A percentile compares a stretch with the other conserved stretches of the same genome.
phyloP scores from a whole-genome alignment of 352 stramenopile species.

The Hyaloperonospora brassicae region DNA sequence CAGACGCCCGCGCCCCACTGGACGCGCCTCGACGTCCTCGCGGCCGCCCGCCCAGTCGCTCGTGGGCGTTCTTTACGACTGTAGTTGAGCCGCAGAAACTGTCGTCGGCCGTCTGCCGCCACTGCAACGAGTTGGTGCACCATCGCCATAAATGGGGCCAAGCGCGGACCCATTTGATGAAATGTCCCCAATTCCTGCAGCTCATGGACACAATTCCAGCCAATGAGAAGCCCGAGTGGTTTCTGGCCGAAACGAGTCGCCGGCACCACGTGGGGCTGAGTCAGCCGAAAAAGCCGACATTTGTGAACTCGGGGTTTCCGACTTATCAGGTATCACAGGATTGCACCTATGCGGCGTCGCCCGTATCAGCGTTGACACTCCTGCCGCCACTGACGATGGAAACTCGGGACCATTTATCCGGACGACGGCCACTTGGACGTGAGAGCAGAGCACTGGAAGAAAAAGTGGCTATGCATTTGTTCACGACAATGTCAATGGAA shows the following conservation, averaged over 20 bases:
- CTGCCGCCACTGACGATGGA: slow-evolving; percentile 2
- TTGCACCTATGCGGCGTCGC: too few species aligned
- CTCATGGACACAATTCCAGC: slow-evolving; percentile 25
- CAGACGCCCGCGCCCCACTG: too few species aligned
- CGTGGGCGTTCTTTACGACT: slow-evolving; percentile 53
- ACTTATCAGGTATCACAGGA: too few species aligned
- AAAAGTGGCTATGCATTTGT: slow-evolving; percentile 31
- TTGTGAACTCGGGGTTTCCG: too few species aligned
- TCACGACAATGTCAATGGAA: slow-evolving; percentile 20
- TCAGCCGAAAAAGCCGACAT: neutral
- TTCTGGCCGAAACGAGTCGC: slow-evolving; percentile 32
- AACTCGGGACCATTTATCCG: slow-evolving; percentile 2
- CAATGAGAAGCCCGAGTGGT: slow-evolving; percentile 44
- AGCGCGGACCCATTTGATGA: slow-evolving; percentile 48
- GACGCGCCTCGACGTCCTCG: slow-evolving; percentile 16
- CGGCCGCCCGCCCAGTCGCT: slow-evolving; percentile 36
- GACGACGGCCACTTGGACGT: neutral
- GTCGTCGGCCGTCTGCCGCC: slow-evolving; percentile 34
- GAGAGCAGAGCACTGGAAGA: slow-evolving; percentile 18
- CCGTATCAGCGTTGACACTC: too few species aligned
- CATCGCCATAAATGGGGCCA: slow-evolving; percentile 64
- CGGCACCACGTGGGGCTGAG: slow-evolving; percentile 14
- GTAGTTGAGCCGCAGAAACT: slow-evolving; percentile 40
- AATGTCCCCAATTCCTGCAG: slow-evolving; percentile 40
- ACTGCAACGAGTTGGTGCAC: slow-evolving; percentile 34